phyloP scores from a whole-genome alignment of 2,329 filamentous ascomycete genomes.

The Aspergillus ruber region DNA sequence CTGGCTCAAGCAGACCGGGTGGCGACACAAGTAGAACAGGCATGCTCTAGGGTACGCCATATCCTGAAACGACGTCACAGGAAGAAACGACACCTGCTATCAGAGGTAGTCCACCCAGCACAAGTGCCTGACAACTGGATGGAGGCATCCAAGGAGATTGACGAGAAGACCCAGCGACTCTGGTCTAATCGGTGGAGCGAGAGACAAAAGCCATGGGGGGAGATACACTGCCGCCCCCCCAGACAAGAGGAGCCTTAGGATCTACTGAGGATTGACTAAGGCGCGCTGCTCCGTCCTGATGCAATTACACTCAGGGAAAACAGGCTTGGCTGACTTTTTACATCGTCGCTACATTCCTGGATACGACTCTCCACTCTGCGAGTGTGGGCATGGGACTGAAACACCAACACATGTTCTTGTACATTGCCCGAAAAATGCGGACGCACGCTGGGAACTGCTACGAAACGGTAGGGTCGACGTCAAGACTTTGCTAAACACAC shows the following conservation, averaged over 20 bases:
- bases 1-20: background rate
- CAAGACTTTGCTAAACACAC: background rate
- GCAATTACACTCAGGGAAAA: background rate
- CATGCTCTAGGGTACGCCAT: background rate
- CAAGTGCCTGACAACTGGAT: background rate
- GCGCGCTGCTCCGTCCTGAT: background rate
- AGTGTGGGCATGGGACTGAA: background rate
- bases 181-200: background rate
- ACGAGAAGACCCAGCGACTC: background rate
- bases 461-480: background rate
- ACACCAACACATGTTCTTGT: background rate
- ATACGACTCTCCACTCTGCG: background rate
- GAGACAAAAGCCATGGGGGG: background rate
- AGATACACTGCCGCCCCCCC: background rate
- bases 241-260: background rate
- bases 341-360: background rate
- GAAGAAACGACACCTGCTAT: background rate
- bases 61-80: background rate
- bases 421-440: background rate
- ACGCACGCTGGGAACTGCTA: background rate
- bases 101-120: background rate
- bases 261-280: background rate
- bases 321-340: background rate
- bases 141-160: background rate
- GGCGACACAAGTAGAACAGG: background rate